Evolutionary conservation across 352 stramenopile genomes (phyloP), one percentile per base, ranked within the genome.

Genomic region (Saprolegnia parasitica): DNA sequence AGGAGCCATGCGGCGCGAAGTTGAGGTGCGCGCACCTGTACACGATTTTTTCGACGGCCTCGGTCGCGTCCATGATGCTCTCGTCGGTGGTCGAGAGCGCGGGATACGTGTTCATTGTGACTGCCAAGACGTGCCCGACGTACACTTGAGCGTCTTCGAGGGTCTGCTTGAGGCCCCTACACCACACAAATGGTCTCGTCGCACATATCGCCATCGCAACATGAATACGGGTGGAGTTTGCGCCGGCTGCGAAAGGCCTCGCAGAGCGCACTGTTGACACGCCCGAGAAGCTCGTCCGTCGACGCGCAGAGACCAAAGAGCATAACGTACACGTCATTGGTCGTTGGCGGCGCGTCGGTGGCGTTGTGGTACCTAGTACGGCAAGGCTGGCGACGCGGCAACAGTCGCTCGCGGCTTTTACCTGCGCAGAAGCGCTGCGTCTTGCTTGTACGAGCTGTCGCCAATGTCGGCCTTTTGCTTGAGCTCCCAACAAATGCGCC

Each of bases 21-120:
- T 42, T 45, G 56, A 65, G 56, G 15, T 39, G 10, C 23, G 50
- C 56, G 11, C 40, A 68, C 61, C 61, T 68, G 61, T 68, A 68
- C 10, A 68, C 42, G 40, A 68, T 56, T 16, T 37, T 56, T 23
- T 68, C 61, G 18, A 68, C 61, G 11, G 61, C 61, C 24, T 68
- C 61, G 20, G 61, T 68, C 8, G 61, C 29, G 15, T 57, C 13
- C 9, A 68, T 32, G 11, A 68, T 46, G n/a, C 40, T 39, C 6
- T 60, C 8, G 10, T 68, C 61, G 11, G 61, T 39, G 13, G 18
- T 61, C 21, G 61, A 68, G 26, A 68, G 61, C 5, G 61, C 61
- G 20, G 61, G 61, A 29, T 68, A 68, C 40, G 61, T 68, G 24
- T 56, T 68, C 61, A 68, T 42, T 16, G 61, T 68, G 37, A 68